Base-by-base conservation (phyloP, 768 basidiomycete species). In the Mycena crocata region DNA sequence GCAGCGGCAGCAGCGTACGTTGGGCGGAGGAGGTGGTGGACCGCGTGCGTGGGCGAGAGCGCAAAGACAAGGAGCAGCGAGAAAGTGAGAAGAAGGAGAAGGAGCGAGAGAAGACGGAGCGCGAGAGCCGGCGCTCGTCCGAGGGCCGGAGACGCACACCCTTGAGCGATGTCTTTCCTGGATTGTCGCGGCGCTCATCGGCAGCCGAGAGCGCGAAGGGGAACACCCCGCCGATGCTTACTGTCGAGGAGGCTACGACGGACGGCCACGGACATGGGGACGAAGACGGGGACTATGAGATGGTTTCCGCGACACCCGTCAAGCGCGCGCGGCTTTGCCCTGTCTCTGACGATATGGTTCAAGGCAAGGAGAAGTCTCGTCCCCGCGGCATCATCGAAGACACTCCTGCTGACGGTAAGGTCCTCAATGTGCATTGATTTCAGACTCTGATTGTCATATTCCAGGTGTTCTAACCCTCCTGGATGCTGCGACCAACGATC, bases 401-500 rank as follows among this genome's bases (percentile, higher is more conserved):
- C 28, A 35, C 24, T 90, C 75, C 74, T 86, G 71, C 77, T 88
- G 83, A 83, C 69, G 84, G 89, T 89, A 66, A 57, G 81, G 72
- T 10, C 51, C 35, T 63, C 4, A 23, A 21, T 60, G 31, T n/a
- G 57, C 14, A 19, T 62, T 44, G 60, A 4, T 39, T 61, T 63
- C 58, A 26, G 30, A 24, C 55, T n/a, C 39, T 59, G 10, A 56
- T 59, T 34, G 62, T 58, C 24, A 66, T 46, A 37, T 42, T 8
- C n/a, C 67, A 86, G 92, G 85, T 66, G 87, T 87, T 17, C 73
- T 93, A 1, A 91, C 89, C 0, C 84, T 93, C 32, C 79, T 94
- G n/a, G 90, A 90, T 67, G 91, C 92, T 0, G 93, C 91, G 0
- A 94, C 93, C 1, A 88, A 92, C 55, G 93, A 94, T 44, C 84